Percentiles rank a stretch among this genome's conserved stretches.
Conservation (phyloP, 2,329 filamentous ascomycete genomes). For the Fusarium agapanthi region DNA sequence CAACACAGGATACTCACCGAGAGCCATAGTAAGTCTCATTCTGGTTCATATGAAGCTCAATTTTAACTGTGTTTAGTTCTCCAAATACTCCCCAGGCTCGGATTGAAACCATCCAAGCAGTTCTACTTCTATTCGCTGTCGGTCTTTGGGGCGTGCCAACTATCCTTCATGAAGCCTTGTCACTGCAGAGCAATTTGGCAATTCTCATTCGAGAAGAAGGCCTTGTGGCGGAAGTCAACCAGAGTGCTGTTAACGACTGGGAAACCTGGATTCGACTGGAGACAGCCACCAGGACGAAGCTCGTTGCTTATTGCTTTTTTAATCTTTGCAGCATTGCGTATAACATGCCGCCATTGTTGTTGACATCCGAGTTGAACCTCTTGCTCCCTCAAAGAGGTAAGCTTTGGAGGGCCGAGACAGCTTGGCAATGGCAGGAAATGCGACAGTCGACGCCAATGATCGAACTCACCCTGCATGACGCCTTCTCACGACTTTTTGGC, state of each 20-base stretch:
- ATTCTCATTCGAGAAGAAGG: constrained; percentile 68
- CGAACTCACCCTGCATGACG: constrained; percentile 65
- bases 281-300: constrained; percentile 65
- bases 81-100: constrained; percentile 67
- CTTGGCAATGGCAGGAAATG: constrained; percentile 69
- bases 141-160: constrained; percentile 70
- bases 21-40: constrained; percentile 63
- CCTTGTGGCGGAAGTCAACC: constrained; percentile 58
- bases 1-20: constrained; percentile 66
- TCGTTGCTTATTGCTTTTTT: constrained; percentile 69
- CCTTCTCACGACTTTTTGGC: constrained; percentile 63
- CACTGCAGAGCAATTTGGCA: constrained; percentile 66
- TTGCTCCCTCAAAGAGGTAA: constrained; percentile 63
- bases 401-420: constrained; percentile 65
- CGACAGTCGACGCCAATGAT: constrained; percentile 59
- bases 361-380: constrained; percentile 68
- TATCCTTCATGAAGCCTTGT: constrained; percentile 67
- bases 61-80: constrained; percentile 51
- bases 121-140: constrained; percentile 68
- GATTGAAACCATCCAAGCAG: constrained; percentile 71
- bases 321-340: constrained; percentile 70
- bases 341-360: constrained; percentile 64
- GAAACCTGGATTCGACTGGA: constrained; percentile 68
- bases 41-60: background rate
- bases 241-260: constrained; percentile 60